Evolutionary conservation across 306 rosid genomes (phyloP), one percentile per base, ranked within the genome.

Genomic region (Luffa acutangula): DNA sequence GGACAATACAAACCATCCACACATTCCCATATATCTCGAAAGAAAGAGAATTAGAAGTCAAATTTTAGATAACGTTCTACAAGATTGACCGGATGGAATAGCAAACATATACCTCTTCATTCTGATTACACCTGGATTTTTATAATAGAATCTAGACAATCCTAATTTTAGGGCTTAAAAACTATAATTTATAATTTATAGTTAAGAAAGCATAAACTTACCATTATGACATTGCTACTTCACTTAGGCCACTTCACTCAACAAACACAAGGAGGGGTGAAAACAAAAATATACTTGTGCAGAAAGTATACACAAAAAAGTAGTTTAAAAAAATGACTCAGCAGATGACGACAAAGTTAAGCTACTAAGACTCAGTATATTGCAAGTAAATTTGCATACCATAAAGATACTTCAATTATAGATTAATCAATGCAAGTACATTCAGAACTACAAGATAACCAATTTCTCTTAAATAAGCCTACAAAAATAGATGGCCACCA

Each of bases 141-240:
- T n/a, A 31, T 1, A 25, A 12, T 34, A 12, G 9, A 48, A 73
- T 33, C 41, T 13, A 48, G 6, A 0, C n/a, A 4, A 73, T 11
- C 21, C 21, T 73, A 25, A 3, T 6, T 49, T 51, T 73, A 73
- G 59, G 78, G 78, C 13, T 14, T 73, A 17, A 14, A 11, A 25
- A 25, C 31, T 25, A 25, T 25, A 73, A 31, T 5, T 48, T 13
- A 3, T 33, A 51, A 31, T 25, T 49, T 14, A 14, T 33, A 45
- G 0, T 14, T 51, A 74, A 33, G 12, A 62, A 6, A 74, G 60
- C 60, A 11, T 36, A 33, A 31, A 2, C 13, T 51, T 89, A 96
- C 99, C 99, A 88, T 90, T 85, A 91, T 93, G 74, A 96, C 97
- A 81, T 91, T 93, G 93, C 97, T 96, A 96, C 99, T 86, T 96